Percentiles rank a stretch among this genome's conserved stretches.
These are phyloP conservation scores for Priceomyces fermenticarens DNA, from an alignment of 805 yeast genomes.

Conservation along the genomic window DNA sequence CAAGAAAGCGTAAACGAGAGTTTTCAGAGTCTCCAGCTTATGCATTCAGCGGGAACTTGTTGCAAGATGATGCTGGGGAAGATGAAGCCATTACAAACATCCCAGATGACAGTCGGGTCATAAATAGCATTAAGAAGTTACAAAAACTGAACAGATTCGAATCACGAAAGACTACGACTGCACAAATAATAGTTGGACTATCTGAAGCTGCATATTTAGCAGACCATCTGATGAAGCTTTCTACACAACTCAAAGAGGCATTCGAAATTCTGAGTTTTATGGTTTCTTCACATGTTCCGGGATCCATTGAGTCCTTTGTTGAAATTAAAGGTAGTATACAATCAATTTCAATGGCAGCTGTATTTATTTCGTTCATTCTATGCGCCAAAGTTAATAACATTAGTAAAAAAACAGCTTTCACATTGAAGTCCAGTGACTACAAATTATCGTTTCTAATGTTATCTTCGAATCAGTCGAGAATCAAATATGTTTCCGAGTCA, in stretches of 20 bases:
- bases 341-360: conserved; percentile 19
- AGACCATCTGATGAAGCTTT: conserved; percentile 9
- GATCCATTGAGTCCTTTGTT: conserved; percentile 28
- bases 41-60: conserved; percentile 1
- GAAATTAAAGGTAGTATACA: conserved; percentile 25
- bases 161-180: conserved; percentile 2
- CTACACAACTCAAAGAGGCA: conserved; percentile 12
- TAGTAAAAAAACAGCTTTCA: conserved; percentile 17
- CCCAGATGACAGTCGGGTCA: conserved; percentile 24
- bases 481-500: not conserved
- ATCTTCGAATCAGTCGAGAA: not conserved
- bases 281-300: conserved; percentile 19
- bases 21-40: conserved; percentile 1
- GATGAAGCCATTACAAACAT: conserved; percentile 9
- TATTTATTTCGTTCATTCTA: conserved; percentile 24
- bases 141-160: conserved; percentile 1
- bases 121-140: conserved; percentile 18
- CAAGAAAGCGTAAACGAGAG: conserved; percentile 6
- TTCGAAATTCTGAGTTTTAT: conserved; percentile 20
- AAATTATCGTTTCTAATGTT: conserved; percentile 9
- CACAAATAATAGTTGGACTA: conserved; percentile 13
- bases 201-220: conserved; percentile 27
- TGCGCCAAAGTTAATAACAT: conserved; percentile 25
- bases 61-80: conserved; percentile 2
- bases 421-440: conserved; percentile 33